Percentiles rank a stretch among this genome's conserved stretches.
Evolutionary conservation across 257 asterid species (phyloP).

Genomic region (Linaria vulgaris): DNA sequence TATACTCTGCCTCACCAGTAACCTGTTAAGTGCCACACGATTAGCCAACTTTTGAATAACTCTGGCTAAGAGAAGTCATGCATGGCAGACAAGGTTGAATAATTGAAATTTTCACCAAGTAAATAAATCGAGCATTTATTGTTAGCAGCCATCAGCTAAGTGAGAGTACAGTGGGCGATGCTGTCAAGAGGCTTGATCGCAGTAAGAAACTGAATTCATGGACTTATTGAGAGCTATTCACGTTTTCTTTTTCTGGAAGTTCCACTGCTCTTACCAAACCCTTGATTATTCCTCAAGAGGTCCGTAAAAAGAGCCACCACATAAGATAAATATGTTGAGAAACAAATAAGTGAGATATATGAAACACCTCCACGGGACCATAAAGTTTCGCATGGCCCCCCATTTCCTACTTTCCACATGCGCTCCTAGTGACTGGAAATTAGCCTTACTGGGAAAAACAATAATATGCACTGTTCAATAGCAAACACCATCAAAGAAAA

Average conservation of each 20-base stretch:
- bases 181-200: constrained; percentile 1
- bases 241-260: not conserved
- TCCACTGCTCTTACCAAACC: not conserved
- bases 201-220: not conserved
- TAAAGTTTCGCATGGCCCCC: not conserved
- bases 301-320: not conserved
- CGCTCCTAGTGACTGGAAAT: constrained; percentile 2
- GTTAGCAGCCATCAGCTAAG: constrained; percentile 4
- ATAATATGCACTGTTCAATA: not conserved
- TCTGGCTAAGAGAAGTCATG: constrained; percentile 11
- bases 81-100: not conserved
- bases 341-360: not conserved
- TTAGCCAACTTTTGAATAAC: constrained; percentile 23
- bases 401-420: constrained; percentile 4
- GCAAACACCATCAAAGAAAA: not conserved
- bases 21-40: constrained; percentile 50
- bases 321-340: not conserved
- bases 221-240: not conserved
- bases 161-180: not conserved
- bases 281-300: not conserved
- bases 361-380: not conserved
- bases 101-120: constrained; percentile 8
- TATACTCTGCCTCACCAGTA: constrained; percentile 96
- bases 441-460: not conserved
- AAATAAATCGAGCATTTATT: not conserved